phyloP scores from a whole-genome alignment of 768 basidiomycete species.

The Dioszegia aurantiaca region DNA sequence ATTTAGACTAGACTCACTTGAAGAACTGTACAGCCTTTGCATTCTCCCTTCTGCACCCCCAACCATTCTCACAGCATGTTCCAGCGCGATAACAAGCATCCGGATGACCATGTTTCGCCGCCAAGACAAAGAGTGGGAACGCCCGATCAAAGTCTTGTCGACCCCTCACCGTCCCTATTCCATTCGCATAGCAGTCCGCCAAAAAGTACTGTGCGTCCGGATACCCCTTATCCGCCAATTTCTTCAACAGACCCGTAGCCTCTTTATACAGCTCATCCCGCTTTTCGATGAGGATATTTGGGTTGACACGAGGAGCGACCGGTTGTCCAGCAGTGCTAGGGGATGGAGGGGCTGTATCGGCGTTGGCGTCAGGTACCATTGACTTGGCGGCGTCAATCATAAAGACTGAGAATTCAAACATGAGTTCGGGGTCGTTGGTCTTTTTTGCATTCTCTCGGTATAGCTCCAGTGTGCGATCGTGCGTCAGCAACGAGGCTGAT shows the following conservation, averaged over 20 bases:
- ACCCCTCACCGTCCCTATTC: constrained; percentile 85
- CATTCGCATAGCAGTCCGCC: constrained; percentile 96
- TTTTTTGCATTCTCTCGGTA: constrained; percentile 98
- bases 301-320: constrained; percentile 17
- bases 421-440: constrained; percentile 93
- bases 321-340: constrained; percentile 20
- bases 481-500: constrained; percentile 85
- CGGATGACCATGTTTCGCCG: constrained; percentile 94
- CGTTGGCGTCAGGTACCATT: constrained; percentile 69
- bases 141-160: constrained; percentile 97
- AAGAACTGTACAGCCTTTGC: constrained; percentile 90
- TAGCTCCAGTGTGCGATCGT: constrained; percentile 92
- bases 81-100: constrained; percentile 94
- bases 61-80: constrained; percentile 97
- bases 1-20: constrained; percentile 52
- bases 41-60: constrained; percentile 91
- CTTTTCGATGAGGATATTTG: constrained; percentile 37
- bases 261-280: constrained; percentile 80
- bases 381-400: constrained; percentile 97
- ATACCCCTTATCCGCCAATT: constrained; percentile 89
- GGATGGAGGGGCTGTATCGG: constrained; percentile 31
- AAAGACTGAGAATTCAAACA: constrained; percentile 98
- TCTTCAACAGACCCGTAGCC: constrained; percentile 79
- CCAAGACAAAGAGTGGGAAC: constrained; percentile 90
- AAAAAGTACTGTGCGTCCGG: constrained; percentile 94